Percentiles rank a stretch among this genome's conserved stretches.
Conservation (phyloP, 2,329 filamentous ascomycete genomes). For the Reticulascus tulasneorum region DNA sequence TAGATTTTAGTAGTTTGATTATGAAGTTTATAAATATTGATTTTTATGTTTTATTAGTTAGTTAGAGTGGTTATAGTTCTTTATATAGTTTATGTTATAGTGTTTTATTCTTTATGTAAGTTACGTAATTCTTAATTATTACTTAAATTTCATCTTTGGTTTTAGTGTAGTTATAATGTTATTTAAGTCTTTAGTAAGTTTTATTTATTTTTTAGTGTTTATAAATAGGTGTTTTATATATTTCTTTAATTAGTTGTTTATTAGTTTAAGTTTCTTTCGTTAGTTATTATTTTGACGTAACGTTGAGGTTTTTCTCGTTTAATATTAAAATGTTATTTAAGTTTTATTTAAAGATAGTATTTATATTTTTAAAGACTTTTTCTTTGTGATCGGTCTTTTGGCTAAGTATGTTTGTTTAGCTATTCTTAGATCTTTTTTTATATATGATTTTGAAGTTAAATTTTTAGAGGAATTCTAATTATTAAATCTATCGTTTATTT, state of each 20-base stretch:
- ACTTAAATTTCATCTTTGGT: too few species aligned
- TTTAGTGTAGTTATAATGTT: too few species aligned
- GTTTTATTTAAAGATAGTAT: too few species aligned
- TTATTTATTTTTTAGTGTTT: slow-evolving; percentile 1
- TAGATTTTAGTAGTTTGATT: too few species aligned
- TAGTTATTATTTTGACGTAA: neutral
- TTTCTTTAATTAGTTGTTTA: neutral
- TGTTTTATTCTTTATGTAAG: too few species aligned
- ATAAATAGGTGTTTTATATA: neutral
- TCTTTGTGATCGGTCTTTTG: neutral
- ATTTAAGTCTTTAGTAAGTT: too few species aligned
- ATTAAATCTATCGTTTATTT: slow-evolving; percentile 2
- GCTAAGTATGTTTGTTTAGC: neutral
- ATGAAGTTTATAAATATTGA: too few species aligned
- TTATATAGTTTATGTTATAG: too few species aligned
- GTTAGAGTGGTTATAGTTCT: too few species aligned
- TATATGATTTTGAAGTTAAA: neutral
- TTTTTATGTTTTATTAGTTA: too few species aligned
- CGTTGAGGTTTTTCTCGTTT: neutral
- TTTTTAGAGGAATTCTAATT: neutral
- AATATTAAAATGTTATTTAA: neutral
- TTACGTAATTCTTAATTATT: too few species aligned
- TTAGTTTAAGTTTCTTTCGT: neutral
- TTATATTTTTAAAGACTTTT: neutral
- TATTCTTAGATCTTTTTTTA: neutral